These are phyloP conservation scores for Phytophthora quininea DNA, from an alignment of 352 stramenopile genomes.

Conservation along the genomic window DNA sequence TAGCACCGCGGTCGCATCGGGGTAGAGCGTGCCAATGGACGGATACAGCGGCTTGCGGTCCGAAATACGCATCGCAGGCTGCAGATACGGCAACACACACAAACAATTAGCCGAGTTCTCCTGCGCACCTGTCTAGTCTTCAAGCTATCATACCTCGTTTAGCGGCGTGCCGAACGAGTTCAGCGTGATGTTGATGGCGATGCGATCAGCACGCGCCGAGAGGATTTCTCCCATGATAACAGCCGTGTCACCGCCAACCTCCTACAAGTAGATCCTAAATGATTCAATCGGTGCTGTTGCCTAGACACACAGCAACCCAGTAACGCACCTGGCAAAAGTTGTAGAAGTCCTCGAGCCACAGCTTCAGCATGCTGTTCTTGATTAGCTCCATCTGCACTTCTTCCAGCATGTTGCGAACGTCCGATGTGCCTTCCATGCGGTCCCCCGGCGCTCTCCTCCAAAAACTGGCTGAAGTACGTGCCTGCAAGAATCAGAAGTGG, in stretches of 20 bases:
- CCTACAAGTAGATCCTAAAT: constrained; percentile 32
- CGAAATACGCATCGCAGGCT: constrained; percentile 96
- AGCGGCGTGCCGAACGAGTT: constrained; percentile 97
- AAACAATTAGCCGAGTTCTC: background rate
- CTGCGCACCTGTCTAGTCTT: background rate
- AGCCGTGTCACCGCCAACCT: constrained; percentile 97
- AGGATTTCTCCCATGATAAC: constrained; percentile 98
- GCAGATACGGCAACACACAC: background rate
- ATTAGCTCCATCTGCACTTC: constrained; percentile 99
- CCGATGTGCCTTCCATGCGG: constrained; percentile 83
- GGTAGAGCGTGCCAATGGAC: constrained; percentile 97
- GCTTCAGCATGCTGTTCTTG: constrained; percentile 99
- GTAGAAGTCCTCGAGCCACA: constrained; percentile 96
- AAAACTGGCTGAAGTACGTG: constrained; percentile 97
- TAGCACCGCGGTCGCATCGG: constrained; percentile 94
- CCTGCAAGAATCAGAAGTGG: constrained; percentile 49
- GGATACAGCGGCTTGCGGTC: constrained; percentile 98
- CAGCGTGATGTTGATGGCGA: constrained; percentile 99
- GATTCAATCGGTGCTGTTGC: constrained; percentile 2
- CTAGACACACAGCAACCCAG: background rate
- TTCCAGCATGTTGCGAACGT: constrained; percentile 96
- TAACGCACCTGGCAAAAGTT: constrained; percentile 89
- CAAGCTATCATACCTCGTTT: constrained; percentile 74
- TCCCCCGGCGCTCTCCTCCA: constrained; percentile 93
- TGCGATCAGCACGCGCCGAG: constrained; percentile 94